A percentile compares a stretch with the other conserved stretches of the same genome.
Conservation (phyloP, 768 basidiomycete genomes). For the Pulveroboletus sp. region DNA sequence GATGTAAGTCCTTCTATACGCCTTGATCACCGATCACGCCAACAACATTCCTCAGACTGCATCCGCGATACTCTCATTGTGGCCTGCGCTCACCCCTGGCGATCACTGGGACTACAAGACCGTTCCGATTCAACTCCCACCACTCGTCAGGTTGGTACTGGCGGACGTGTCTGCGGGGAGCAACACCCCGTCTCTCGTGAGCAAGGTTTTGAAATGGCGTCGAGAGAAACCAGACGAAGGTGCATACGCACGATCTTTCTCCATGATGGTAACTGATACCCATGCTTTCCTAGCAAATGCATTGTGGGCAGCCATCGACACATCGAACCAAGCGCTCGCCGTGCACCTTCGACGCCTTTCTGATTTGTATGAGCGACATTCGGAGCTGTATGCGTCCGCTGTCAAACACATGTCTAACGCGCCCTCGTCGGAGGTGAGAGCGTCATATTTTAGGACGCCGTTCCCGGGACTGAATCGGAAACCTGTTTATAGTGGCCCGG, state of each 20-base stretch:
- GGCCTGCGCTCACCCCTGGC: conserved; percentile 60
- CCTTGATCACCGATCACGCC: background rate
- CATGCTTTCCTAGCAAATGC: conserved; percentile 44
- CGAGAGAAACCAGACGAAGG: conserved; percentile 60
- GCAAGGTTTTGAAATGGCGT: conserved; percentile 89
- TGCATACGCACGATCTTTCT: conserved; percentile 16
- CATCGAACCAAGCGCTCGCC: conserved; percentile 59
- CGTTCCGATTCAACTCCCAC: conserved; percentile 77
- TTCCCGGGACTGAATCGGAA: background rate
- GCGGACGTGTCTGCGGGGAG: conserved; percentile 97
- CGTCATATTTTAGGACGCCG: background rate
- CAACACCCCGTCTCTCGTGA: conserved; percentile 91
- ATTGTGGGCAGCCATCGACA: conserved; percentile 64
- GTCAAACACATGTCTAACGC: conserved; percentile 62
- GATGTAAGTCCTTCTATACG: conserved; percentile 18
- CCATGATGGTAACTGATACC: background rate
- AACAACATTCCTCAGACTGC: conserved; percentile 11
- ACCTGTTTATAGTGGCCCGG: conserved; percentile 44
- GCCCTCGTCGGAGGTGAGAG: conserved; percentile 53
- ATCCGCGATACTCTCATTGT: conserved; percentile 24
- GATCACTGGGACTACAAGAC: conserved; percentile 68
- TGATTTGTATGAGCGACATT: conserved; percentile 45
- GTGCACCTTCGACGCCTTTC: conserved; percentile 50
- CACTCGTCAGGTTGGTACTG: conserved; percentile 77
- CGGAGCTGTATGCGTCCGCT: conserved; percentile 49